Conservation (phyloP, 202 grass and related monocot species). For the Zoysia matrella region DNA sequence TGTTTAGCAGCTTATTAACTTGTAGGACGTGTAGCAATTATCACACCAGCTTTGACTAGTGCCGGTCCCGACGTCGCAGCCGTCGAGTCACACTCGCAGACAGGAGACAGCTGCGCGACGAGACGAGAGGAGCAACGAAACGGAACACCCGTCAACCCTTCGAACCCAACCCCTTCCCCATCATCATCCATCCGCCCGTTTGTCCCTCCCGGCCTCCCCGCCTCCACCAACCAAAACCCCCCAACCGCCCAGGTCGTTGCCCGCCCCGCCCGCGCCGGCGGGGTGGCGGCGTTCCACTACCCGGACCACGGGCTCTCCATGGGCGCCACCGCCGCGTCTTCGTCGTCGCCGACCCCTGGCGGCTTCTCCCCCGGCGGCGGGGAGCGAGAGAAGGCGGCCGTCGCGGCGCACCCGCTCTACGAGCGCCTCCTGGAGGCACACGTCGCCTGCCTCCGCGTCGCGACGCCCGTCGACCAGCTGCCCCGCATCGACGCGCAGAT, state of each 20-base stretch:
- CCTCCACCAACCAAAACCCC: conserved; percentile 48
- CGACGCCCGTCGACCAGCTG: conserved; percentile 56
- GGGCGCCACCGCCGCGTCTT: conserved; percentile 25
- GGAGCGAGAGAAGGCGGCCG: conserved; percentile 37
- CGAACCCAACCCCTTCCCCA: conserved; percentile 13
- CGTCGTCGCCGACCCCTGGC: conserved; percentile 43
- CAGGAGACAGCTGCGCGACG: not conserved
- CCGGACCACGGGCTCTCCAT: conserved; percentile 44
- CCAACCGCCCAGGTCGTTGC: conserved; percentile 44
- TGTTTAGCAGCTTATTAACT: no score
- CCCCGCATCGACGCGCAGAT: no score
- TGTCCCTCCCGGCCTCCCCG: conserved; percentile 15
- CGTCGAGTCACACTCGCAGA: conserved; percentile 15
- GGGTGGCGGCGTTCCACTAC: conserved; percentile 53
- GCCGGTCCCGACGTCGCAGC: conserved; percentile 19
- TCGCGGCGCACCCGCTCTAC: no score
- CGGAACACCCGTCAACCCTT: conserved; percentile 1
- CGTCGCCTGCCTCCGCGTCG: conserved; percentile 91
- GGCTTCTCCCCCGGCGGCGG: conserved; percentile 39
- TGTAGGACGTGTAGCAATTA: conserved; percentile 8
- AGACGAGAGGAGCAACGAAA: not conserved
- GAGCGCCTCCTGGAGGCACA: not conserved
- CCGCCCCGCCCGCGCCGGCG: not conserved
- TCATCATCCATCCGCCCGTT: conserved; percentile 22
- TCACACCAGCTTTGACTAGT: conserved; percentile 26